Base-by-base conservation (phyloP, 306 rosid species). In the Glycine tomentella region DNA sequence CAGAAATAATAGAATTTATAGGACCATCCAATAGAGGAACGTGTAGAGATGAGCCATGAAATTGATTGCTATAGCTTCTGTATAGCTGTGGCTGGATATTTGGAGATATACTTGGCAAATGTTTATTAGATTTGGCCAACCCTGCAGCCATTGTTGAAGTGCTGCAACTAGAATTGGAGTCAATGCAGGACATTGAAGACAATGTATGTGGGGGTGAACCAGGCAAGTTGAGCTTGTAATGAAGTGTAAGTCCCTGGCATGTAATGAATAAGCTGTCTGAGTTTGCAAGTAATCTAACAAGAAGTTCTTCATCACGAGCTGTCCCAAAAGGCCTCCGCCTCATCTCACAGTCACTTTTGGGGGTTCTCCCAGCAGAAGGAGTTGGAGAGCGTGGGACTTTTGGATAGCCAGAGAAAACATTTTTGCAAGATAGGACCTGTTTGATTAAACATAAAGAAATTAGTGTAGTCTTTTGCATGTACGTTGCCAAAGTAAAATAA, bases 381-480 rank as follows among this genome's bases (percentile, higher is more conserved):
- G 95, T 90, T 20, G 98, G 98, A 84, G 98, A 95, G 40, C 98
- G 92, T 12, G 98, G 98, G 65, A 92, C 88, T 87, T 95, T 95
- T 61, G 88, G 95, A 82, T 90, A 92, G 87, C 90, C 86, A 68
- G 94, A 87, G 86, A 95, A 92, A 42, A 89, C 98, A 84, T 64
- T 87, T 91, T 92, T 95, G 90, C 97, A 92, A 6, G 92, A 90
- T 85, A 92, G 87, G 68, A 89, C 91, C 98, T 95, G 95, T 69
- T 82, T 75, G 55, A 78, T 76, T 62, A 46, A 53, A 72, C 66
- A 76, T 15, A 56, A 12, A 86, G 44, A 57, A 78, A 40, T 69
- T 16, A 7, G 15, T 36, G 42, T n/a, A 7, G 9, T 4, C 63
- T 52, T 56, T 2, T 12, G 12, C 14, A 56, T 16, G 44, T 38